phyloP scores from a whole-genome alignment of 2,329 filamentous ascomycete species.

The Colletotrichum orbiculare region DNA sequence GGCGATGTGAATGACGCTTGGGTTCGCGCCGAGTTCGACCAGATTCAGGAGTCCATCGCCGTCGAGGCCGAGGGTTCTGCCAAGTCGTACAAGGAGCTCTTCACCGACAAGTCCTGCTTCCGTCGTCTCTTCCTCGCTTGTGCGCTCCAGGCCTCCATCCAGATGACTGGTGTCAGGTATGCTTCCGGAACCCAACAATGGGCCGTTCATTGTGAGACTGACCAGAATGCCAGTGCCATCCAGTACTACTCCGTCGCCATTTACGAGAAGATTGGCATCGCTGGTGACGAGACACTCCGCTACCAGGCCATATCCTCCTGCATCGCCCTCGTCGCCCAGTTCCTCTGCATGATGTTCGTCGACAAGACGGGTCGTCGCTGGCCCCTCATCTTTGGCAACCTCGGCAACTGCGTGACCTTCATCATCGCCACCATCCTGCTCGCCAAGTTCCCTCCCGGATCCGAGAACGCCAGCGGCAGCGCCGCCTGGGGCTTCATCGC shows the following conservation, averaged over 20 bases:
- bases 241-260: slow-evolving; percentile 79
- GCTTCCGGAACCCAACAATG: not conserved
- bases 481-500: slow-evolving; percentile 79
- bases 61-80: slow-evolving; percentile 76
- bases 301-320: slow-evolving; percentile 82
- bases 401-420: slow-evolving; percentile 78
- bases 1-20: slow-evolving; percentile 74
- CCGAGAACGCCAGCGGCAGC: slow-evolving; percentile 46
- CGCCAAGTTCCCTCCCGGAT: slow-evolving; percentile 69
- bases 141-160: slow-evolving; percentile 49
- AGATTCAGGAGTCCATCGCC: slow-evolving; percentile 74
- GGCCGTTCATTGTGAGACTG: not conserved
- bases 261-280: slow-evolving; percentile 76
- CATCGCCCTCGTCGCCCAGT: slow-evolving; percentile 76
- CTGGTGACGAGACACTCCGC: slow-evolving; percentile 71
- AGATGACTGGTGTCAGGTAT: slow-evolving; percentile 35
- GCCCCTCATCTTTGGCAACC: slow-evolving; percentile 78
- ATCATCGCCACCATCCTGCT: slow-evolving; percentile 70
- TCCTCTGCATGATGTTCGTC: slow-evolving; percentile 74
- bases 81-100: slow-evolving; percentile 77
- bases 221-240: slow-evolving; percentile 65
- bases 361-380: slow-evolving; percentile 78
- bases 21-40: slow-evolving; percentile 78
- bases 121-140: slow-evolving; percentile 77
- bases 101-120: slow-evolving; percentile 71